Evolutionary conservation across 352 stramenopile species (phyloP), one percentile per base, ranked within the genome.

Genomic region (Globisporangium uncinulatum): DNA sequence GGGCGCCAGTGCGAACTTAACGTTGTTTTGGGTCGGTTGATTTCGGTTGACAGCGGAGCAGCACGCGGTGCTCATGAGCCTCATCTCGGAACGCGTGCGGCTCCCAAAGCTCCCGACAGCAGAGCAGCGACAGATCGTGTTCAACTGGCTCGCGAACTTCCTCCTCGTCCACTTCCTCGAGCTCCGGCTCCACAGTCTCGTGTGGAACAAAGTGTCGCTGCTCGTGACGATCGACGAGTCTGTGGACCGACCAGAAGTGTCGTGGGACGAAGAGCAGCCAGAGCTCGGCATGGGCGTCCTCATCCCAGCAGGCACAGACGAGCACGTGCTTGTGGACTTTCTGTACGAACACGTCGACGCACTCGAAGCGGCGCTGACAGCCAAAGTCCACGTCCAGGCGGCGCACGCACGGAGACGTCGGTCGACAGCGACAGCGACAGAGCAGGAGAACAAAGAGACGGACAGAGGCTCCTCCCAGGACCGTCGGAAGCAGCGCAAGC

Each of bases 111-210:
- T 90, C 51, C 37, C 61, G 3, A 76, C 81, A 24, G 42, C 56
- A 0, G 66, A 86, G 31, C 71, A 84, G 62, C 83, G 76, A 42
- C 71, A 71, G 36, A 72, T 66, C 46, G 79, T 79, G 36, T 94
- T 89, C 56, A 73, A 79, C 52, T 92, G 84, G 81, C 73, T 94
- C 42, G 84, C 79, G 17, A 88, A 89, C 56, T 62, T 86, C 5
- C 57, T 94, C n/a, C 71, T 94, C 4, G 64, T 84, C 45, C 81
- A 94, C 60, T 94, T 94, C 61, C 88, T 89, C 77, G 81, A 92
- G 47, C 59, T 94, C 43, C 73, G 79, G 47, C 64, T 94, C 17
- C 79, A 90, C 62, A 80, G 73, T 52, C 74, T 91, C 32, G 79
- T 94, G 56, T 94, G 81, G 84, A 94, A 94, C 68, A 89, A 89